Evolutionary conservation across 805 yeast genomes (phyloP), one percentile per base, ranked within the genome.

Genomic region (Priceomyces melissophilus): DNA sequence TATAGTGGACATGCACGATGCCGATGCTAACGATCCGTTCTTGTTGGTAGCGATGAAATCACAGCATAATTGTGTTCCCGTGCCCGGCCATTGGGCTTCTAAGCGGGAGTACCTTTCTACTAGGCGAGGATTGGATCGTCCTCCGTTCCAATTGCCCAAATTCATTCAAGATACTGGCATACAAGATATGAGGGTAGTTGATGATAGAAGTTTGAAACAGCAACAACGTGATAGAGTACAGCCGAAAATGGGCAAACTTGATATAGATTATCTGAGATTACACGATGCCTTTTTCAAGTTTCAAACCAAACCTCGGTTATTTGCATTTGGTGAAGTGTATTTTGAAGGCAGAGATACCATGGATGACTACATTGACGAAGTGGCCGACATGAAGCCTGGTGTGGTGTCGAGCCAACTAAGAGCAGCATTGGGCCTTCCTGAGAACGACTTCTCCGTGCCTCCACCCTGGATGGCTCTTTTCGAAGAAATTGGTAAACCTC

Each of bases 241-340:
- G 58, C 96, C 96, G 0, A 87, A 87, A 57, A 71, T 88, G 80
- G 95, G 95, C 1, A 71, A 81, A 39, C 60, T 91, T 15, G 98
- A 91, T 57, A 76, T 93, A 16, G 97, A 91, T 60, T 90, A 84
- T 57, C 82, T 78, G 46, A 84, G 80, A 47, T 61, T 91, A 14
- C 81, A 87, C 55, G 86, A 87, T 58, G 96, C 96, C 0, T 90
- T 91, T 54, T 90, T 88, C 73, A 83, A 82, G 55, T 67, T 76
- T 52, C 96, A 91, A 53, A 70, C 81, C 0, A 82, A 80, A 50
- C 97, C 97, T 0, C 67, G 72, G 32, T 51, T 91, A 37, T 71
- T 78, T 15, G 71, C 68, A 2, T 82, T 71, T 61, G 98, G 98
- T 10, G 91, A 87, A 42, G 59, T 86, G 9, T 88, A 79, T 60